These are phyloP conservation scores for Psilocybe tampanensis DNA, from an alignment of 768 basidiomycete genomes.

Conservation along the genomic window DNA sequence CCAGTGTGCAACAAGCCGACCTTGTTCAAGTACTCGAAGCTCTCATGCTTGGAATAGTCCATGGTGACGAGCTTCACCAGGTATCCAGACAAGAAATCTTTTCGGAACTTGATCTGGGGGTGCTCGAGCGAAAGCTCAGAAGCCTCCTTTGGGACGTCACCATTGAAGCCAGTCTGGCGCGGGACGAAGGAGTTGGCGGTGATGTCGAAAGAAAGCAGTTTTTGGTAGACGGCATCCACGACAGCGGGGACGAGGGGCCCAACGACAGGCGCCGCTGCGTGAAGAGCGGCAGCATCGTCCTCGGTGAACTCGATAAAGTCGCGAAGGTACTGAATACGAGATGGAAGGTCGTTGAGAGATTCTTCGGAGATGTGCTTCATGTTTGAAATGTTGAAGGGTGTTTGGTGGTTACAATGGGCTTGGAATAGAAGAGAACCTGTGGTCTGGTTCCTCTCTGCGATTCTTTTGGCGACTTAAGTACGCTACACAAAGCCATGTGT, in stretches of 20 bases:
- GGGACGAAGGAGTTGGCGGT: constrained; percentile 41
- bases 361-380: constrained; percentile 31
- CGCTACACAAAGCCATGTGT: too few relatives aligned
- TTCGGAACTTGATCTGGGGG: constrained; percentile 50
- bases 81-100: constrained; percentile 38
- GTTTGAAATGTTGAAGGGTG: neutral
- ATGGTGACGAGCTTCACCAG: constrained; percentile 41
- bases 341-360: constrained; percentile 33
- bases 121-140: constrained; percentile 43
- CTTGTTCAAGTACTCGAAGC: constrained; percentile 49
- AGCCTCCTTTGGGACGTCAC: constrained; percentile 36
- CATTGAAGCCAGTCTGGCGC: constrained; percentile 42
- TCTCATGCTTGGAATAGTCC: constrained; percentile 42
- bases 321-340: constrained; percentile 44
- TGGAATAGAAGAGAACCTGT: too few relatives aligned
- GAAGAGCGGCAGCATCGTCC: constrained; percentile 43
- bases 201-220: constrained; percentile 44
- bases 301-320: constrained; percentile 46
- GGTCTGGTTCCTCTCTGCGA: too few relatives aligned
- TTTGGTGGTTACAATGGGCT: too few relatives aligned
- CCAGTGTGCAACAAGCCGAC: constrained; percentile 56
- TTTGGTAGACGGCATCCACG: constrained; percentile 48
- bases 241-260: constrained; percentile 43
- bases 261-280: constrained; percentile 40
- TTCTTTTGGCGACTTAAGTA: too few relatives aligned